These are phyloP conservation scores for Acanthamoeba sp. DNA, from an alignment of 208 protist genomes.

Conservation along the genomic window DNA sequence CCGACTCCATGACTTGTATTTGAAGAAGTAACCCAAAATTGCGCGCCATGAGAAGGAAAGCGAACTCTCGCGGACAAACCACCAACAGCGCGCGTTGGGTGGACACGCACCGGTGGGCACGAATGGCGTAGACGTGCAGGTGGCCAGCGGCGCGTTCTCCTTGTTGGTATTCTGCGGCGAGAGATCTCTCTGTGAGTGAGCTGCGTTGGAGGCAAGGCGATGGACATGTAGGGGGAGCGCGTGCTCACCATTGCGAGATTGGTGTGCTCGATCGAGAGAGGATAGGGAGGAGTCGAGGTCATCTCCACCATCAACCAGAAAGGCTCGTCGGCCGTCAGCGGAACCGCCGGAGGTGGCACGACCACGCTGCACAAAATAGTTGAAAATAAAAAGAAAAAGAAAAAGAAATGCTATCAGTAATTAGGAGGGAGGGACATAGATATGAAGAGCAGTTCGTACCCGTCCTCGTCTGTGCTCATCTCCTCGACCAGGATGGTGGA, in stretches of 20 bases:
- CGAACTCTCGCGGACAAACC: neutral
- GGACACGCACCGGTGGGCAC: neutral
- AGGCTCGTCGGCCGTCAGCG: constrained; percentile 18
- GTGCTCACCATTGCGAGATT: constrained; percentile 2
- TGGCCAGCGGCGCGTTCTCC: neutral
- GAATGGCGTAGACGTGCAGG: neutral
- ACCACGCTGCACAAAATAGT: neutral
- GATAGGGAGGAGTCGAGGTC: constrained; percentile 22
- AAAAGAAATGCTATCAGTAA: too few relatives aligned
- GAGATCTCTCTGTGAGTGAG: neutral
- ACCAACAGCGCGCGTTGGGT: neutral
- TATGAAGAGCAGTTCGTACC: neutral
- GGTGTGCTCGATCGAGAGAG: constrained; percentile 17
- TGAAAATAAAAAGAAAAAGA: neutral
- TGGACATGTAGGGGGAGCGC: too few relatives aligned
- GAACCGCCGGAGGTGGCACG: neutral
- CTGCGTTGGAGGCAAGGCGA: too few relatives aligned
- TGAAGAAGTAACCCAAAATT: neutral
- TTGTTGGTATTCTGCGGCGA: neutral
- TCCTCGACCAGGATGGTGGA: constrained; percentile 37
- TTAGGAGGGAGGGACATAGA: too few relatives aligned
- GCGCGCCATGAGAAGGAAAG: neutral
- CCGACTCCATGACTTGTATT: neutral
- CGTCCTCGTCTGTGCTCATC: neutral
- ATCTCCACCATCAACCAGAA: constrained; percentile 45